Base-by-base conservation (phyloP, 169 alveolate species). In the Plasmodium malariae region DNA sequence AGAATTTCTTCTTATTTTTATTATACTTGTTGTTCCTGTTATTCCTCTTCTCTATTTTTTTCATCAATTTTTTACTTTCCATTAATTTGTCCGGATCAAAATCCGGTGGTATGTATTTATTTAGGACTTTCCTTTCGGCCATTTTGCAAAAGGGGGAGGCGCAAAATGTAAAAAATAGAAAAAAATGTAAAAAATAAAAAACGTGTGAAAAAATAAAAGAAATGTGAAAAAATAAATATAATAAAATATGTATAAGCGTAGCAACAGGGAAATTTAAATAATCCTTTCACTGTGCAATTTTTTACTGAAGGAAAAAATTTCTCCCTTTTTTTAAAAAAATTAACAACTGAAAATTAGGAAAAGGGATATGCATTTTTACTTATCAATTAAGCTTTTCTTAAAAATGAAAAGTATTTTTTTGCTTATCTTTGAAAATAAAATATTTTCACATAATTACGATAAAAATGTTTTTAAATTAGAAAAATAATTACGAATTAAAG, bases 41-140 rank as follows among this genome's bases (percentile, higher is more conserved):
- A 1, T 87, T 94, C 24, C 93, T 94, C 70, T 87, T 92, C 36
- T 93, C 93, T 21, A 95, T 98, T 68, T 96, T 94, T 76, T 87
- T 88, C n/a, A 96, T 88, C 19, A 94, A 78, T 43, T 92, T 93
- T 67, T 97, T 97, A 80, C 96, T 96, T 91, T 96, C 97, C 87
- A 89, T 91, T 55, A 98, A 92, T 89, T 97, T 97, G 60, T 96
- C 97, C 37, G 99, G 99, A 92, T 99, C 99, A 92, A 98, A 99
- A 90, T 99, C 99, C 28, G 99, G 99, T 1, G 99, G 99, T 80
- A 98, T 98, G 91, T 98, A 99, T 93, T 98, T 98, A 90, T 97
- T 98, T 70, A 99, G 87, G 40, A 98, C 99, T 94, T 98, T 99
- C 69, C 99, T 95, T 93, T 99, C 99, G 62, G 99, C 98, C 99